Evolutionary conservation across 1,284 basidiomycete species (phyloP), one percentile per base, ranked within the genome.

Genomic region (Rhodotorula sp.): DNA sequence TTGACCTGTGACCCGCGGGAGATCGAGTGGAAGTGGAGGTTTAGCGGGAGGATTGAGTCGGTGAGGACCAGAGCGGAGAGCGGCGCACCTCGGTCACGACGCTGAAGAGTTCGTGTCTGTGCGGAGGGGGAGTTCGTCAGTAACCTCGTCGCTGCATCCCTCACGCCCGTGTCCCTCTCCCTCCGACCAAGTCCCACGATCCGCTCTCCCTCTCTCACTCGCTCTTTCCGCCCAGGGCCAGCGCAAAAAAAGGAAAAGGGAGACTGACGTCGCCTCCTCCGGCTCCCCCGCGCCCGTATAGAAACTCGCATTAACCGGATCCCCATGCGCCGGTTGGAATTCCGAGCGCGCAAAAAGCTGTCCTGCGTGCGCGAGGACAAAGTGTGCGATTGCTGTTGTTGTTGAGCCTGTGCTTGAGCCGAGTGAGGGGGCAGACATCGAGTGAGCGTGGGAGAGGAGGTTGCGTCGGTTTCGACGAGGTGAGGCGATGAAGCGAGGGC

Each of bases 81-180:
- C 5, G 20, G 53, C 73, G n/a, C 53, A 75, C 76, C 68, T 78
- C 77, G 24, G 77, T 68, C 16, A 73, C 72, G 55, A 78, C 71
- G 40, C 44, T 68, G 65, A 71, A 78, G 31, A 78, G 68, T 44
- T 77, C 68, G 40, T 73, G 67, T 2, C 73, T 75, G 64, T 22
- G 11, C 1, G 37, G 5, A 40, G 16, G 8, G 18, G 26, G 22
- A 28, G 37, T 40, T 16, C 31, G 34, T 46, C 47, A 22, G 37
- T 44, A 1, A 1, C 7, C 4, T 5, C 11, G 37, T 16, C 28
- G 6, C 40, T 37, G 40, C 50, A n/a, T n/a, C n/a, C n/a, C n/a
- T n/a, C n/a, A n/a, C n/a, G n/a, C n/a, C n/a, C n/a, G n/a, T n/a
- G n/a, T 24, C 18, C 15, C 10, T 10, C 28, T n/a, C 44, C 0